Conservation (phyloP, 768 basidiomycete genomes). For the Floccularia luteovirens region DNA sequence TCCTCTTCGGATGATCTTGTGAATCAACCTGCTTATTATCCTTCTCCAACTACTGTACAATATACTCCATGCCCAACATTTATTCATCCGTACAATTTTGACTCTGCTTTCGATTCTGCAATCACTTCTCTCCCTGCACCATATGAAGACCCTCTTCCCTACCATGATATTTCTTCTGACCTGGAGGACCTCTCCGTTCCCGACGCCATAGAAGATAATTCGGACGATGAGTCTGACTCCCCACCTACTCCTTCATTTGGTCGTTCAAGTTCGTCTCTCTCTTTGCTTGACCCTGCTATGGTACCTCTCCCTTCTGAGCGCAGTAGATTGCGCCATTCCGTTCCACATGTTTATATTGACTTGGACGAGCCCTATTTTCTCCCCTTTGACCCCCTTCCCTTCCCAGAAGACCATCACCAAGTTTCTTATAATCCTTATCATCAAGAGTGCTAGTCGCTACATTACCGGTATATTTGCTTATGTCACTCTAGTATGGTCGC, state of each 20-base stretch:
- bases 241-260: slow-evolving; percentile 54
- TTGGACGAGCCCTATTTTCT: slow-evolving; percentile 54
- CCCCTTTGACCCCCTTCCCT: slow-evolving; percentile 66
- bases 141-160: slow-evolving; percentile 55
- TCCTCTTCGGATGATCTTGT: slow-evolving; percentile 73
- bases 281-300: slow-evolving; percentile 42
- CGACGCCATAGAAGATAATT: slow-evolving; percentile 78
- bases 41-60: slow-evolving; percentile 36
- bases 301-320: slow-evolving; percentile 42
- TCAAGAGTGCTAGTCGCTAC: slow-evolving; percentile 55
- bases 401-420: slow-evolving; percentile 44
- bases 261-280: slow-evolving; percentile 49
- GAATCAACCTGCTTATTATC: slow-evolving; percentile 38
- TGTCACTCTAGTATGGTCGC: slow-evolving; percentile 11
- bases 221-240: slow-evolving; percentile 79
- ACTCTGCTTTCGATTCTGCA: slow-evolving; percentile 37
- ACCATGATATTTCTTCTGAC: slow-evolving; percentile 48
- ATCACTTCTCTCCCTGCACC: slow-evolving; percentile 34
- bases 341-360: slow-evolving; percentile 55
- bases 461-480: slow-evolving; percentile 17
- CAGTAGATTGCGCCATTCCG: slow-evolving; percentile 38
- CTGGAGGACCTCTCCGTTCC: slow-evolving; percentile 64
- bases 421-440: slow-evolving; percentile 47
- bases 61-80: slow-evolving; percentile 55
- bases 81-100: slow-evolving; percentile 45